Evolutionary conservation across 2,329 filamentous ascomycete genomes (phyloP), one percentile per base, ranked within the genome.

Genomic region (Fusarium haematococcum): DNA sequence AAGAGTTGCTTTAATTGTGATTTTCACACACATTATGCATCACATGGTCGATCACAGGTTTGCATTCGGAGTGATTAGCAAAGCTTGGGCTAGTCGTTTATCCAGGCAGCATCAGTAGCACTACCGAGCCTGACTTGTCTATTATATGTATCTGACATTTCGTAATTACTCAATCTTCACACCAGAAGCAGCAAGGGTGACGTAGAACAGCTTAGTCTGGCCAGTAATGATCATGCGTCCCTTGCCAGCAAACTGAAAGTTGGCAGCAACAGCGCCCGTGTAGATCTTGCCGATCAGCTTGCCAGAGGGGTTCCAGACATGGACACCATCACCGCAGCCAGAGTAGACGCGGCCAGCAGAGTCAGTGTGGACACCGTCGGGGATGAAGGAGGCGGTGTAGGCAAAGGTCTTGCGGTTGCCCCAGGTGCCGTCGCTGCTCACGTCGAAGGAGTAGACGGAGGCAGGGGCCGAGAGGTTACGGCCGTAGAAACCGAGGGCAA

Each of bases 291-390:
- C 87, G n/a, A 88, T 83, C 2, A 88, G 81, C 64, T 83, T 83
- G 25, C 86, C 86, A 3, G 81, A 82, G 0, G 82, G 74, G 63
- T 86, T 86, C 83, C 84, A 89, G 0, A 88, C 84, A 61, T 87
- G 84, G 5, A 88, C 82, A 13, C 86, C 87, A 67, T 88, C 87
- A 1, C 85, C 85, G 57, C 84, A 86, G 10, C 85, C 86, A 6
- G 83, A 80, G 72, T 88, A 91, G 4, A 92, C 85, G 61, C 90
- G 88, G 1, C 90, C 90, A 11, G 85, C 80, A 10, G 83, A 80
- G 74, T 91, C 89, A 64, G 84, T 85, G 69, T 90, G 88, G 48
- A 90, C 86, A 83, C 91, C 91, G 71, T 93, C 91, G 0, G 91
- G 90, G 4, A 90, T 82, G 3, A 88, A 88, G 2, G 84, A 77